phyloP scores from a whole-genome alignment of 2,329 filamentous ascomycete species.

The Fusarium armeniacum region DNA sequence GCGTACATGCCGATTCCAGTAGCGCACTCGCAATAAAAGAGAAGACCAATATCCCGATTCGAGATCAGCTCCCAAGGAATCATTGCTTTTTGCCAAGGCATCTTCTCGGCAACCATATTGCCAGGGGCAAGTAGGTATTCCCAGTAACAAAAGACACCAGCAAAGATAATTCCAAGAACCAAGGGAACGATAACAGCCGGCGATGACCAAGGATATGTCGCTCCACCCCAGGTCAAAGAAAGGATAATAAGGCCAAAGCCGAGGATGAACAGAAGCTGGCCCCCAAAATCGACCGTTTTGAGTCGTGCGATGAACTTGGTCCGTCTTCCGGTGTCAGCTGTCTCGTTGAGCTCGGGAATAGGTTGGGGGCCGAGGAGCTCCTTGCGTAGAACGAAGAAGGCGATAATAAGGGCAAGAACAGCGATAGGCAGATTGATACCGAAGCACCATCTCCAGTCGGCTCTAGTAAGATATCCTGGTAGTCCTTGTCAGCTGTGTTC shows the following conservation, averaged over 20 bases:
- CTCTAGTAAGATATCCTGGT: constrained; percentile 63
- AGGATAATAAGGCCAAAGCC: constrained; percentile 68
- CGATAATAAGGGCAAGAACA: constrained; percentile 64
- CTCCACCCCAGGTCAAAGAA: constrained; percentile 69
- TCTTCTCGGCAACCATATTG: constrained; percentile 60
- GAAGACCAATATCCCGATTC: constrained; percentile 69
- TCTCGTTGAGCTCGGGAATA: constrained; percentile 61
- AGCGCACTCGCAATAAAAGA: constrained; percentile 73
- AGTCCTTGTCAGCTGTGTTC: constrained; percentile 14
- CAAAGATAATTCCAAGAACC: constrained; percentile 60
- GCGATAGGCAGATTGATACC: constrained; percentile 72
- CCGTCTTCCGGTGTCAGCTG: constrained; percentile 51
- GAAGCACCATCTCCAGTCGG: constrained; percentile 77
- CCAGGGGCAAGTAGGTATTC: constrained; percentile 69
- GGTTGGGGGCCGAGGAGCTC: constrained; percentile 69
- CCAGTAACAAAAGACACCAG: constrained; percentile 62
- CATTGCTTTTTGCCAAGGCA: constrained; percentile 72
- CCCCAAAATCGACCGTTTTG: constrained; percentile 68
- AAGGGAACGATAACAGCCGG: constrained; percentile 65
- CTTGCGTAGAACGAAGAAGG: constrained; percentile 69
- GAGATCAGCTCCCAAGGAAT: constrained; percentile 71
- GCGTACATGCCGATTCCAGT: constrained; percentile 69
- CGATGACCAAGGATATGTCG: constrained; percentile 65
- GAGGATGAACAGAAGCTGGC: constrained; percentile 68
- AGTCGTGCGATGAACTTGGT: constrained; percentile 61